Percentiles rank a stretch among this genome's conserved stretches.
Conservation (phyloP, 1,139 yeast species). For the Yamadazyma trypodendri region DNA sequence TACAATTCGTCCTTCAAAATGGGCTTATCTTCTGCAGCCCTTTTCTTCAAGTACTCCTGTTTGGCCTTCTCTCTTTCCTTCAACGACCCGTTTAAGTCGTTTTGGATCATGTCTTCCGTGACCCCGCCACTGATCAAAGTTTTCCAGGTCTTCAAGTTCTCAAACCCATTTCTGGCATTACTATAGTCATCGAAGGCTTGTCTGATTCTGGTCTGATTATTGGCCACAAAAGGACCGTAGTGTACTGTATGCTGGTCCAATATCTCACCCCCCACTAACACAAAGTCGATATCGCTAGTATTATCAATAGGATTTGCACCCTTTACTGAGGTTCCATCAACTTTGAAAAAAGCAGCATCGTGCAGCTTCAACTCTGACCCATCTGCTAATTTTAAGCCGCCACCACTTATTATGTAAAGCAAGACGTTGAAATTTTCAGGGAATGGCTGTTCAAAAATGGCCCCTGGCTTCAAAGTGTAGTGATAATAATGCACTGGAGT, state of each 20-base stretch:
- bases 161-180: slow-evolving; percentile 69
- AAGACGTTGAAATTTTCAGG: slow-evolving; percentile 69
- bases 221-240: slow-evolving; percentile 88
- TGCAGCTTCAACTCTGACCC: slow-evolving; percentile 39
- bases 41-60: slow-evolving; percentile 23
- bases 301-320: slow-evolving; percentile 47
- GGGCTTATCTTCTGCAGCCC: slow-evolving; percentile 9
- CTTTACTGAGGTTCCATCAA: slow-evolving; percentile 58
- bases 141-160: slow-evolving; percentile 64
- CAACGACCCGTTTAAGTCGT: slow-evolving; percentile 36
- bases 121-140: slow-evolving; percentile 67
- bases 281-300: slow-evolving; percentile 49
- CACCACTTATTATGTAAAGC: slow-evolving; percentile 67
- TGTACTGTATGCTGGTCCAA: slow-evolving; percentile 79
- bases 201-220: slow-evolving; percentile 58
- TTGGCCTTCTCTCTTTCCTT: slow-evolving; percentile 32
- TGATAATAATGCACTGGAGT: slow-evolving; percentile 82
- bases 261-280: slow-evolving; percentile 74
- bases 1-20: slow-evolving; percentile 18
- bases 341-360: slow-evolving; percentile 62
- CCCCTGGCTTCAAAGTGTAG: slow-evolving; percentile 66
- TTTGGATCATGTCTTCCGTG: slow-evolving; percentile 43
- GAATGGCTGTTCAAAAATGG: slow-evolving; percentile 59
- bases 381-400: slow-evolving; percentile 47
- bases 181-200: slow-evolving; percentile 74